Evolutionary conservation across 148 eudicot genomes (phyloP), one percentile per base, ranked within the genome.

Genomic region (Rhododendron simsii): DNA sequence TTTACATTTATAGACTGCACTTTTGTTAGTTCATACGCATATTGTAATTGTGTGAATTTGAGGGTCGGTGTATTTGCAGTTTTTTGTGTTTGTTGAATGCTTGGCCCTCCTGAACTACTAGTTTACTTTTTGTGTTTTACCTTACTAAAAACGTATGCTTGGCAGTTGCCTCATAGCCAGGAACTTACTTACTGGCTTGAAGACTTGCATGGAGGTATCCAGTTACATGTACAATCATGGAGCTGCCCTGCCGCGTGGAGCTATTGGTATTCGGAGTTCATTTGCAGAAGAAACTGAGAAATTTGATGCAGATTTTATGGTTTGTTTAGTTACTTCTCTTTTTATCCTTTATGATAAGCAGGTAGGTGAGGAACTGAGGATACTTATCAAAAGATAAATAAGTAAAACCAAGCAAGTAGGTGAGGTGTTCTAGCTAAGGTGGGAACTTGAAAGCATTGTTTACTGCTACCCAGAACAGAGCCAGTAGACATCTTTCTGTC

Each of bases 161-260:
- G 89, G 91, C 95, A 97, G 99, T 88, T 97, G 99, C 91, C 92
- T 93, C 87, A 97, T 97, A 90, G 92, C 98, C 15, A 90, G 96
- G 89, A 95, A 93, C 89, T 87, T 97, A 74, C 94, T 97, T 67
- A 86, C 95, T 85, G 99, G 96, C 89, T 90, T 95, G 86, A 97
- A 93, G 93, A 97, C 93, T 91, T 97, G 99, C 90, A 87, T 86
- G 55, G 98, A 97, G 88, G 95, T 97, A 14, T 93, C 85, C 87
- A 88, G 81, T 89, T 93, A 91, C 91, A 92, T 97, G 98, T 86
- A 86, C 67, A 89, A 88, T 89, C 87, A 88, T 87, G 93, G 90
- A 82, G 91, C 90, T 69, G 86, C 89, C 26, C 81, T 85, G 86
- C 78, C 91, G 81, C 89, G 71, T 44, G 90, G 90, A 88, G 84